phyloP scores from a whole-genome alignment of 495 filamentous ascomycete genomes.

The Astrothelium subdiscretum region DNA sequence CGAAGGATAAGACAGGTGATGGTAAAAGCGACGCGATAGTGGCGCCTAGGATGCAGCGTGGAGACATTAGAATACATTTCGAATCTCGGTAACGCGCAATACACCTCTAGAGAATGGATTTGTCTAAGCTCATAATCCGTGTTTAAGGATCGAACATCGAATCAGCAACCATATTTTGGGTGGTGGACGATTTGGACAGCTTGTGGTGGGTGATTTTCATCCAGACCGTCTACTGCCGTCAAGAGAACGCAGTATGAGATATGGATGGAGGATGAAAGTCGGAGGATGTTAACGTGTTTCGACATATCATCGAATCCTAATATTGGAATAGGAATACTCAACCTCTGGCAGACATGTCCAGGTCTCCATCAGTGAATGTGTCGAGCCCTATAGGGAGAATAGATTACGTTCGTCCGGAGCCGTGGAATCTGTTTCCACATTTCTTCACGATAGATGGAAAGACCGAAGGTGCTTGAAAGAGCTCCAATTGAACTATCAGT shows the following conservation, averaged over 20 bases:
- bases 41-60: no score
- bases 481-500: neutral
- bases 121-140: no score
- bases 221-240: neutral
- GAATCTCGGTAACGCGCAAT: no score
- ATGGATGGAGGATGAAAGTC: neutral
- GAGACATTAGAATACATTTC: no score
- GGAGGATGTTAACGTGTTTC: neutral
- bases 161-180: neutral
- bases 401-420: neutral
- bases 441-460: neutral
- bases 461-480: neutral
- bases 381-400: neutral
- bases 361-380: neutral
- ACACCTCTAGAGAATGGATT: no score
- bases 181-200: neutral
- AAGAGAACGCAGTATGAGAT: neutral
- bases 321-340: neutral
- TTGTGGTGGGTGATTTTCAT: neutral
- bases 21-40: no score
- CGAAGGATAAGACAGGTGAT: no score
- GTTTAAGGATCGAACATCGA: neutral
- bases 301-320: neutral
- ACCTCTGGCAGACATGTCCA: neutral
- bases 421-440: neutral